Conservation (phyloP, 129 eudicot genomes). For the Lactuca sativa region DNA sequence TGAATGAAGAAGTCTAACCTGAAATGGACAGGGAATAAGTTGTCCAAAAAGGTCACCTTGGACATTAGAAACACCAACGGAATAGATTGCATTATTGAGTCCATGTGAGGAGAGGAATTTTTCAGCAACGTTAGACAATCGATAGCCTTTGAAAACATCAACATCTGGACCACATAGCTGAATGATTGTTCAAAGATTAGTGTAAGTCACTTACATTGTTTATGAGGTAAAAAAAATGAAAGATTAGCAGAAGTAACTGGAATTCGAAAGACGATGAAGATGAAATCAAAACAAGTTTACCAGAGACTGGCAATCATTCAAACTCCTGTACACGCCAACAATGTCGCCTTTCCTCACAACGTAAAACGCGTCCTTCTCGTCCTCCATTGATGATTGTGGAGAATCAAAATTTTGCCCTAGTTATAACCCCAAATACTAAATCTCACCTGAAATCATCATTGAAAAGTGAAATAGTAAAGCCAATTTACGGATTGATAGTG, state of each 20-base stretch:
- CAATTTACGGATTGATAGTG: not conserved
- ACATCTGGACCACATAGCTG: slow-evolving; percentile 70
- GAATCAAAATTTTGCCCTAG: slow-evolving; percentile 15
- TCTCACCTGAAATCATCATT: slow-evolving; percentile 12
- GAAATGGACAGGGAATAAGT: slow-evolving; percentile 71
- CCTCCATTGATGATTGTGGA: slow-evolving; percentile 46
- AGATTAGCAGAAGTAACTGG: not conserved
- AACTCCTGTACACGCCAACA: slow-evolving; percentile 68
- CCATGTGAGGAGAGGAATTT: slow-evolving; percentile 70
- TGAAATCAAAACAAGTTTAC: slow-evolving; percentile 27
- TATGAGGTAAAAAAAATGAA: not conserved
- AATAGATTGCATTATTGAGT: slow-evolving; percentile 68
- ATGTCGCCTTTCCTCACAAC: slow-evolving; percentile 78
- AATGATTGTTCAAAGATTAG: slow-evolving; percentile 17
- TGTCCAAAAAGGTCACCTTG: slow-evolving; percentile 76
- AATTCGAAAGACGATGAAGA: slow-evolving; percentile 5
- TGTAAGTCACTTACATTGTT: not conserved
- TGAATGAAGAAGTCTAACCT: slow-evolving; percentile 47
- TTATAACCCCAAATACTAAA: not conserved
- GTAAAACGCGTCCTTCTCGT: slow-evolving; percentile 77
- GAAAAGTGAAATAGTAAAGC: not conserved
- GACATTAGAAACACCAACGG: slow-evolving; percentile 57
- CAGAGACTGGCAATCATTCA: slow-evolving; percentile 58
- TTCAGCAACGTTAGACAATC: slow-evolving; percentile 74
- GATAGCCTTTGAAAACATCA: slow-evolving; percentile 75